Percentiles rank a stretch among this genome's conserved stretches.
Evolutionary conservation across 768 basidiomycete genomes (phyloP).

Genomic region (Boletus vinaceobasis): DNA sequence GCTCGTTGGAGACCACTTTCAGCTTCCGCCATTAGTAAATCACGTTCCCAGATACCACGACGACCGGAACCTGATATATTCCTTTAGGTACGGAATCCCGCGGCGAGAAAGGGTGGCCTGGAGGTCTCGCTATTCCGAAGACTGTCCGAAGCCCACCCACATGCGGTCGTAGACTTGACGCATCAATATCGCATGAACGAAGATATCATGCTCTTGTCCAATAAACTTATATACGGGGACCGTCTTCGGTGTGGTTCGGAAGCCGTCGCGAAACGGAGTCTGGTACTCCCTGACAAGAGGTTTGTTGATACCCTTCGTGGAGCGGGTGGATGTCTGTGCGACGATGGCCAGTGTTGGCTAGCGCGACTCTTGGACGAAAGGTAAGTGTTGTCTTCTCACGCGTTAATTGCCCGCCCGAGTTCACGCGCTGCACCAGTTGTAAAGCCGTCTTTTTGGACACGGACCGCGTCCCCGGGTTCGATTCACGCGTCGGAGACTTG

Average conservation of each 20-base stretch:
- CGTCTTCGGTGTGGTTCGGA: conserved; percentile 77
- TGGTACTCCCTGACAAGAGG: conserved; percentile 49
- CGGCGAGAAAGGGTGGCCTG: conserved; percentile 80
- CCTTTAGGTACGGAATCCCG: conserved; percentile 72
- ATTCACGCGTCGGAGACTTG: conserved; percentile 81
- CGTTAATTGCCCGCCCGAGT: no score
- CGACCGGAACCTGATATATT: not conserved
- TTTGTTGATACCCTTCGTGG: conserved; percentile 47
- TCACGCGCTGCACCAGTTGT: conserved; percentile 43
- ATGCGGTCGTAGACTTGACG: conserved; percentile 79
- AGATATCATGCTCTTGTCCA: conserved; percentile 91
- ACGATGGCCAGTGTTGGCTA: conserved; percentile 63
- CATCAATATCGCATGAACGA: conserved; percentile 96
- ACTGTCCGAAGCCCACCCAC: conserved; percentile 82
- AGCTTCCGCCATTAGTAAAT: conserved; percentile 88
- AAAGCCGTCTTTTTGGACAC: conserved; percentile 95
- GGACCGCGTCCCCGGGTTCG: conserved; percentile 71
- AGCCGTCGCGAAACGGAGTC: conserved; percentile 54
- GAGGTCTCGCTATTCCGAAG: conserved; percentile 88
- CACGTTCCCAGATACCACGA: not conserved
- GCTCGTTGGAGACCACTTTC: conserved; percentile 96
- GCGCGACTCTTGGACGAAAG: conserved; percentile 57
- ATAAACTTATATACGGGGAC: conserved; percentile 79
- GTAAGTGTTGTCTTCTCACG: conserved; percentile 37
- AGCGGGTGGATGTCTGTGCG: conserved; percentile 28